A percentile compares a stretch with the other conserved stretches of the same genome.
These are phyloP conservation scores for Rhizopus sp. DNA, from an alignment of 371 early-diverging fungal genomes.

Conservation along the genomic window DNA sequence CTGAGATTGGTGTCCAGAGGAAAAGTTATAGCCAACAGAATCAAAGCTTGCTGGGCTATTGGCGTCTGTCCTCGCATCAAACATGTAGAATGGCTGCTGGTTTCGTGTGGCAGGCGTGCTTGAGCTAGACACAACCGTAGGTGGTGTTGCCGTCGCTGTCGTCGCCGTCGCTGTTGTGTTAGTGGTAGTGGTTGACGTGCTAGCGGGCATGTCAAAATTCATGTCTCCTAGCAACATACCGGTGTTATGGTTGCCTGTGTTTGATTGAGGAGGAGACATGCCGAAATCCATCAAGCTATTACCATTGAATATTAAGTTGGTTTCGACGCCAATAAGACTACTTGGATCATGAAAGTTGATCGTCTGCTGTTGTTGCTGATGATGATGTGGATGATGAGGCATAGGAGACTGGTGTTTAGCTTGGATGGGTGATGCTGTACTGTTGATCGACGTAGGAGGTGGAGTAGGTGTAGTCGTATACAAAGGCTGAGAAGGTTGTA, in stretches of 20 bases:
- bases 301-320: conserved; percentile 31
- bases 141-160: not conserved
- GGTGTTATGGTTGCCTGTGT: conserved; percentile 5
- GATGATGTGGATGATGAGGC: conserved; percentile 12
- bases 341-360: conserved; percentile 18
- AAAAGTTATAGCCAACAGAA: too few relatives aligned
- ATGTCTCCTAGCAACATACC: conserved; percentile 33
- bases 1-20: conserved; percentile 8
- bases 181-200: not conserved
- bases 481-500: conserved; percentile 16
- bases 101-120: not conserved
- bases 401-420: conserved; percentile 15
- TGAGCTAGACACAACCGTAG: too few relatives aligned
- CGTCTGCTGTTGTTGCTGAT: conserved; percentile 19
- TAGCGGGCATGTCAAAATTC: conserved; percentile 24
- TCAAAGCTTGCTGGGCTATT: not conserved
- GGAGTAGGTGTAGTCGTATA: conserved; percentile 20
- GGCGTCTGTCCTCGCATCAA: not conserved
- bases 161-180: not conserved
- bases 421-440: conserved; percentile 13
- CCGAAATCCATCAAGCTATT: conserved; percentile 18
- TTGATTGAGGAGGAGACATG: conserved; percentile 9
- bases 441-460: conserved; percentile 18
- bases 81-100: not conserved
- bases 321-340: conserved; percentile 23